Conservation (phyloP, 345 rosid genomes). For the Fremontodendron californicum region DNA sequence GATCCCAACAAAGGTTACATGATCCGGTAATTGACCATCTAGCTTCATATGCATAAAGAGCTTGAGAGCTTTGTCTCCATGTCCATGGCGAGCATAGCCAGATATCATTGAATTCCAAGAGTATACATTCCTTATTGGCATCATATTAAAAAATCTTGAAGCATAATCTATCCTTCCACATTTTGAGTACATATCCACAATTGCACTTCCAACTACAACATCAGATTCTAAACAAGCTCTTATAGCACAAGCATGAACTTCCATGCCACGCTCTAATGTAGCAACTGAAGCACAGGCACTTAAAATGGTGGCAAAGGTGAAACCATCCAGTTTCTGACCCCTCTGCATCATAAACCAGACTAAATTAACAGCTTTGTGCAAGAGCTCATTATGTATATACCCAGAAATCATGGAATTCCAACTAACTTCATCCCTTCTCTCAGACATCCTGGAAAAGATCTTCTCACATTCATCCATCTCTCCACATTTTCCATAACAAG, state of each 20-base stretch:
- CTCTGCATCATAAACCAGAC: conserved; percentile 73
- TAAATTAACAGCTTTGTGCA: conserved; percentile 75
- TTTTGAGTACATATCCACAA: conserved; percentile 93
- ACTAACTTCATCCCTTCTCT: conserved; percentile 72
- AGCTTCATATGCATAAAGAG: conserved; percentile 64
- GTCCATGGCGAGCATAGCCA: conserved; percentile 85
- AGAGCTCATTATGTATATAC: conserved; percentile 64
- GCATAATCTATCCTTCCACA: conserved; percentile 94
- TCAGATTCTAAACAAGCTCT: conserved; percentile 75
- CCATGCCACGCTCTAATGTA: conserved; percentile 88
- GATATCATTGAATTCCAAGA: conserved; percentile 97
- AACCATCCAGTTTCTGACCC: conserved; percentile 67
- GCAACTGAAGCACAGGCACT: conserved; percentile 95
- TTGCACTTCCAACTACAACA: conserved; percentile 90
- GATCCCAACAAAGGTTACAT: conserved; percentile 89
- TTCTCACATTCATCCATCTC: conserved; percentile 70
- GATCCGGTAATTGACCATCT: conserved; percentile 64
- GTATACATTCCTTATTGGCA: conserved; percentile 76
- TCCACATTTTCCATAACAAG: conserved; percentile 84
- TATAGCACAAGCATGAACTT: conserved; percentile 78
- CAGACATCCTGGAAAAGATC: conserved; percentile 72
- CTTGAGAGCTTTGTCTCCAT: conserved; percentile 63
- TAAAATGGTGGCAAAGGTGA: conserved; percentile 88
- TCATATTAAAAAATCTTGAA: conserved; percentile 56
- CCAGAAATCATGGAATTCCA: conserved; percentile 95